Evolutionary conservation across 2,329 filamentous ascomycete genomes (phyloP), one percentile per base, ranked within the genome.

Genomic region (Curvularia eragrostidis): DNA sequence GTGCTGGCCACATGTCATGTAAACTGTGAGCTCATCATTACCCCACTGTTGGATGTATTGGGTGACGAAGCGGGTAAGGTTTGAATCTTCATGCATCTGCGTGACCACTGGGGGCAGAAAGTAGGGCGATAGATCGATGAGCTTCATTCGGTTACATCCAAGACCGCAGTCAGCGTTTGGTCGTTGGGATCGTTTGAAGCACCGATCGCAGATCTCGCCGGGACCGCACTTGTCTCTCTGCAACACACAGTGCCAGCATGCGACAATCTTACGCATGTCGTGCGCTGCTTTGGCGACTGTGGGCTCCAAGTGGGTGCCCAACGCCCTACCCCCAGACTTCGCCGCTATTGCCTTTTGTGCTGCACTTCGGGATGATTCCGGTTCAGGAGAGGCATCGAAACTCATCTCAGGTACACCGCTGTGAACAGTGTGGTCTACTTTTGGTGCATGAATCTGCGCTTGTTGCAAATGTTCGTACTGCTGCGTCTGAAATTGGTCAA

Each of bases 171-270:
- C 67, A 58, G 77, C 71, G 68, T 78, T 71, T 54, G 74, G 60
- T 34, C 75, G 68, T 62, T 76, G 66, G 53, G 76, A 63, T 18
- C 77, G 75, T 61, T 79, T 79, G 48, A 71, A 43, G 59, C 75
- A 78, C 49, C 77, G 73, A 51, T 76, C 71, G 56, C 77, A 79
- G n/a, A 64, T 70, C 5, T 74, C 70, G 39, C 77, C 77, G 21
- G 74, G 72, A 5, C 75, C 72, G 61, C 78, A 80, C 70, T 78
- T 77, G 63, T 82, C 81, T 66, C 80, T 73, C 59, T 82, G 80
- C 48, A 83, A 69, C 4, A 76, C 77, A 57, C 81, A 83, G 26
- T 79, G 75, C 81, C 81, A 83, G 56, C 81, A 83, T 9, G 80
- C 78, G 21, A 77, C 77, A 7, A 77, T 74, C 52, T 79, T 79